These are phyloP conservation scores for Leccinellum albellum DNA, from an alignment of 768 basidiomycete species.

Conservation along the genomic window DNA sequence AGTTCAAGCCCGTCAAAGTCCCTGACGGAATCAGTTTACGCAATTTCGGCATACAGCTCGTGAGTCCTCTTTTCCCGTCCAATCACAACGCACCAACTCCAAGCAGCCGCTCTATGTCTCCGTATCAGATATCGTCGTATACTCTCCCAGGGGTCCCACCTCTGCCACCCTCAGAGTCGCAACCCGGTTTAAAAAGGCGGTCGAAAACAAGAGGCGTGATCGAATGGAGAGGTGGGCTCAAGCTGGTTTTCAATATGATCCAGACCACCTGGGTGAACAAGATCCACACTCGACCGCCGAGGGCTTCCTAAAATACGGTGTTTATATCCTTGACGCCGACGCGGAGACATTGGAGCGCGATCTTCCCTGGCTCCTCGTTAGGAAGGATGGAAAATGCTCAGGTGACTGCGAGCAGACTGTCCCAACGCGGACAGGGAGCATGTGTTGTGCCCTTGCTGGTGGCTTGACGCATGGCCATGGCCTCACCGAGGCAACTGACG, in stretches of 20 bases:
- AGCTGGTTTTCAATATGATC: conserved; percentile 11
- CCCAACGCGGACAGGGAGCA: not conserved
- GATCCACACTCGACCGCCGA: conserved; percentile 23
- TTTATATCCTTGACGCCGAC: conserved; percentile 30
- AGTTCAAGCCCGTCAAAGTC: conserved; percentile 67
- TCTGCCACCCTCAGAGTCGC: conserved; percentile 58
- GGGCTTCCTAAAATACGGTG: conserved; percentile 30
- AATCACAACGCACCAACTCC: conserved; percentile 6
- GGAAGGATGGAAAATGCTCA: conserved; percentile 25
- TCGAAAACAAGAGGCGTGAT: conserved; percentile 55
- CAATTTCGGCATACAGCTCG: conserved; percentile 87
- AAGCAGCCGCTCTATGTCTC: conserved; percentile 76
- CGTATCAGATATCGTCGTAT: conserved; percentile 86
- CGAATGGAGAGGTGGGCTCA: conserved; percentile 30
- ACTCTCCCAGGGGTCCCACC: conserved; percentile 66
- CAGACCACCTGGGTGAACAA: conserved; percentile 8
- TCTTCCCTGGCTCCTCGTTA: conserved; percentile 27
- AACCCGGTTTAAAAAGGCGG: conserved; percentile 59
- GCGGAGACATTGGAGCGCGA: conserved; percentile 26
- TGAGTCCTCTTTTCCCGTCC: conserved; percentile 39
- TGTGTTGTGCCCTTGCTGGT: not conserved
- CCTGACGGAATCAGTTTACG: conserved; percentile 81
- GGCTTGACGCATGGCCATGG: conserved; percentile 15
- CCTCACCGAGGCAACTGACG: conserved; percentile 34
- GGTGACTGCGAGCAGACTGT: conserved; percentile 17